Conservation (phyloP, 2,329 filamentous ascomycete species). For the Ophiostoma triangulosporum region DNA sequence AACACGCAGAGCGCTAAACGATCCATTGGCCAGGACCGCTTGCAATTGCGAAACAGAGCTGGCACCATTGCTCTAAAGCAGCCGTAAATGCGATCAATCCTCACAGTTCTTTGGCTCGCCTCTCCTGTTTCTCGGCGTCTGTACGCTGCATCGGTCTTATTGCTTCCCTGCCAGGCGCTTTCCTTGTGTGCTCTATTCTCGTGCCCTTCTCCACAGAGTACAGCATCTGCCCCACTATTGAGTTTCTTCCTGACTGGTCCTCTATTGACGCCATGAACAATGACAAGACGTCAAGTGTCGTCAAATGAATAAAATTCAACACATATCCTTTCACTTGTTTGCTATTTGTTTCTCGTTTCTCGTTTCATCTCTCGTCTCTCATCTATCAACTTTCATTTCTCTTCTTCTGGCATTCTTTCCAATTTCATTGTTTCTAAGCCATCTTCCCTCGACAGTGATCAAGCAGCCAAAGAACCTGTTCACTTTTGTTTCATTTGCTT, state of each 20-base stretch:
- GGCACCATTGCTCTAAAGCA: background rate
- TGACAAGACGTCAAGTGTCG: background rate
- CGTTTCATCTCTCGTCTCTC: background rate
- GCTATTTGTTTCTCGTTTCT: background rate
- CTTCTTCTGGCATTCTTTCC: background rate
- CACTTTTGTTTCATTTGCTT: background rate
- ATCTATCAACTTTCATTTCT: background rate
- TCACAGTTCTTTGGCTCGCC: background rate
- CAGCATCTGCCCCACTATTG: background rate
- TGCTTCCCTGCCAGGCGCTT: background rate
- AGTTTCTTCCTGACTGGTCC: background rate
- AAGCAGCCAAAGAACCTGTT: background rate
- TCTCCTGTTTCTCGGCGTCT: background rate
- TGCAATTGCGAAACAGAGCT: slow-evolving; percentile 11
- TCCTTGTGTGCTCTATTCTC: background rate
- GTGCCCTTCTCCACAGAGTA: background rate
- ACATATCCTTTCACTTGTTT: background rate
- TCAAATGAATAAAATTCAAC: background rate
- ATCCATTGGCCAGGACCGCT: slow-evolving; percentile 11
- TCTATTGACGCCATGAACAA: slow-evolving; percentile 6
- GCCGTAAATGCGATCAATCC: too few species aligned
- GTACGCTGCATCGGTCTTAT: background rate
- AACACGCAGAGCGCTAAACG: slow-evolving; percentile 10
- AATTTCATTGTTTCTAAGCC: background rate
- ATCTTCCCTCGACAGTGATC: background rate